Conservation (phyloP, 208 protist species). For the Vickermania ingenoplastis region DNA sequence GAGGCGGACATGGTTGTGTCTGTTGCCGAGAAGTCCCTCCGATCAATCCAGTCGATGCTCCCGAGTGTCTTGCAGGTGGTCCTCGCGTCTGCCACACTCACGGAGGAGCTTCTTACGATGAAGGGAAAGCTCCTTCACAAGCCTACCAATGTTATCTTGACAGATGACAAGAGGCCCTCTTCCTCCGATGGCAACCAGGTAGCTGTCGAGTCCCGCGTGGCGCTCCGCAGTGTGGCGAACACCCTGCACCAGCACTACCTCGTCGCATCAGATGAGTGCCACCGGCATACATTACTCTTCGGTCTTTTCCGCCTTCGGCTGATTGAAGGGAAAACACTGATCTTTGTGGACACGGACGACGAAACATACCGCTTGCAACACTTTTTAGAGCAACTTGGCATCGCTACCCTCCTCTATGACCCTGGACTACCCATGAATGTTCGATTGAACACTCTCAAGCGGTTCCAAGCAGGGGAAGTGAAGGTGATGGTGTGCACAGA, state of each 20-base stretch:
- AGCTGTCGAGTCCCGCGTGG: conserved; percentile 62
- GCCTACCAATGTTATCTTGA: conserved; percentile 86
- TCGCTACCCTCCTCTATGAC: conserved; percentile 92
- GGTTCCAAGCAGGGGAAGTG: conserved; percentile 93
- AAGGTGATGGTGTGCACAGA: conserved; percentile 96
- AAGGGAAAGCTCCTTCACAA: conserved; percentile 92
- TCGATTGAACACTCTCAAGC: conserved; percentile 87
- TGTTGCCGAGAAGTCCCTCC: conserved; percentile 89
- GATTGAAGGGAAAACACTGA: conserved; percentile 92
- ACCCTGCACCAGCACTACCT: conserved; percentile 83
- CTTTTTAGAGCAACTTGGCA: conserved; percentile 93
- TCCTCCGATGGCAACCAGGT: background rate
- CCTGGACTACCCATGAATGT: conserved; percentile 93
- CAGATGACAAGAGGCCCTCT: conserved; percentile 15
- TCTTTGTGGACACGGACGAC: conserved; percentile 95
- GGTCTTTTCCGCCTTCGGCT: conserved; percentile 88
- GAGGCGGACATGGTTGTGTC: conserved; percentile 95
- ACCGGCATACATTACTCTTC: conserved; percentile 94
- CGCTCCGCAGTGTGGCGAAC: conserved; percentile 29
- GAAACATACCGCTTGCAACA: conserved; percentile 92
- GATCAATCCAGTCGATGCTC: conserved; percentile 73
- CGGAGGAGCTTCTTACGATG: conserved; percentile 86
- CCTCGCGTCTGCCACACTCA: conserved; percentile 93
- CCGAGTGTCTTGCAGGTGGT: conserved; percentile 88
- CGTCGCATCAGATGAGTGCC: conserved; percentile 80